Conservation (phyloP, 495 filamentous ascomycete genomes). For the Trichoderma erinaceum region DNA sequence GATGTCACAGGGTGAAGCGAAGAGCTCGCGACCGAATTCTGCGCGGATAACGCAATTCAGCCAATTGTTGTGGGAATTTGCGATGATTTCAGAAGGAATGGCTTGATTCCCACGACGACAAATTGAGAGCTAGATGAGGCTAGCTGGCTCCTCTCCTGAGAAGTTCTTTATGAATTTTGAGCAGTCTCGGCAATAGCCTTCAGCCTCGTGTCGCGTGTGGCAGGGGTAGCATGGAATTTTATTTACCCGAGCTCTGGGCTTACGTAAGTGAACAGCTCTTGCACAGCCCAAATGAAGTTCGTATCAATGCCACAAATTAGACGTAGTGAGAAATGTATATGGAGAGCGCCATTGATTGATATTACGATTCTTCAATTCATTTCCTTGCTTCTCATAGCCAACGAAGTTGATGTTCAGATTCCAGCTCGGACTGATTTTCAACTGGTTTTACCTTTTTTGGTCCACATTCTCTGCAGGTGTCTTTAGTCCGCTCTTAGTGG, state of each 20-base stretch:
- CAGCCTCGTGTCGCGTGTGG: constrained; percentile 13
- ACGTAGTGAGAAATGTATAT: too few relatives aligned
- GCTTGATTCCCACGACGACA: background rate
- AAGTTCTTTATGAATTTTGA: constrained; percentile 2
- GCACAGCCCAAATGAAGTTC: background rate
- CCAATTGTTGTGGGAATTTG: background rate
- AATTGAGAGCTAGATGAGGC: background rate
- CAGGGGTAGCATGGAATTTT: background rate
- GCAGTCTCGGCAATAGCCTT: background rate
- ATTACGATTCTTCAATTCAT: too few relatives aligned
- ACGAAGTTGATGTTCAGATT: too few relatives aligned
- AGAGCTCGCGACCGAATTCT: background rate
- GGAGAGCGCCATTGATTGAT: too few relatives aligned
- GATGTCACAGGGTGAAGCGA: constrained; percentile 4
- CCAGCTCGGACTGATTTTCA: too few relatives aligned
- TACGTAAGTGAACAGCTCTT: background rate
- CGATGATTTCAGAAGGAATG: background rate
- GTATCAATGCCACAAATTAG: background rate
- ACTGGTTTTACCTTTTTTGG: too few relatives aligned
- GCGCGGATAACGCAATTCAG: background rate
- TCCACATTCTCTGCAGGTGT: too few relatives aligned
- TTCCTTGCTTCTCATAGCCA: too few relatives aligned
- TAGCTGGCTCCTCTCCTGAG: constrained; percentile 6
- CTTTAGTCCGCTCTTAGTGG: too few relatives aligned
- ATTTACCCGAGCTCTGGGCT: background rate